A percentile compares a stretch with the other conserved stretches of the same genome.
These are phyloP conservation scores for Xylariales sp. DNA, from an alignment of 2,329 filamentous ascomycete species.

Conservation along the genomic window DNA sequence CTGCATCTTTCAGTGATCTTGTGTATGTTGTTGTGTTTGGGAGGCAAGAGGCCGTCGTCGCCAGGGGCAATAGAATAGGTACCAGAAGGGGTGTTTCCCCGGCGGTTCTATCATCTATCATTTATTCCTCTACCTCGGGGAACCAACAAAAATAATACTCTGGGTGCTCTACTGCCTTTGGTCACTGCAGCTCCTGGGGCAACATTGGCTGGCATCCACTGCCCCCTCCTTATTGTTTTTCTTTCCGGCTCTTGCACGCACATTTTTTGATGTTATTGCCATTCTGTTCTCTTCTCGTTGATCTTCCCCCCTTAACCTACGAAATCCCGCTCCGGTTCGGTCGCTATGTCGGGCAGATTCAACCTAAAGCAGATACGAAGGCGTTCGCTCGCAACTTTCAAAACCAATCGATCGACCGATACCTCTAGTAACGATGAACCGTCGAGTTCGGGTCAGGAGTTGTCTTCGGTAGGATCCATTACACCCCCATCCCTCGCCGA, in stretches of 20 bases:
- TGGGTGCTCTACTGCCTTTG: constrained; percentile 7
- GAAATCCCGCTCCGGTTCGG: constrained; percentile 1
- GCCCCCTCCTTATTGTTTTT: constrained; percentile 1
- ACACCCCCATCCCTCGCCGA: constrained; percentile 80
- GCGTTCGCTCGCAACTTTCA: constrained; percentile 80
- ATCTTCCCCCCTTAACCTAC: neutral
- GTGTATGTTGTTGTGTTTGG: constrained; percentile 10
- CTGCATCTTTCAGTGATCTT: constrained; percentile 9
- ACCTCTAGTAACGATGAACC: constrained; percentile 69
- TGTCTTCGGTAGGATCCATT: constrained; percentile 74
- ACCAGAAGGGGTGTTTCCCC: neutral
- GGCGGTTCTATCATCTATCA: constrained; percentile 5
- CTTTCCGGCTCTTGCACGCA: neutral
- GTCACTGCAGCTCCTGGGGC: constrained; percentile 4
- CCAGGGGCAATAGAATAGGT: constrained; percentile 14
- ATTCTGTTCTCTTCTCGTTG: neutral
- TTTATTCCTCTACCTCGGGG: neutral
- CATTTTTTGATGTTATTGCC: constrained; percentile 8
- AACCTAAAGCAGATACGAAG: constrained; percentile 77
- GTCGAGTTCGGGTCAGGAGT: constrained; percentile 65
- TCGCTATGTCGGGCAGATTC: constrained; percentile 35
- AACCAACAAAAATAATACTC: neutral
- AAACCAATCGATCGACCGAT: constrained; percentile 71
- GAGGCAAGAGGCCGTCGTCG: constrained; percentile 11
- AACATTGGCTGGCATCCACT: constrained; percentile 19